Base-by-base conservation (phyloP, 495 filamentous ascomycete genomes). In the Thozetella sp. region DNA sequence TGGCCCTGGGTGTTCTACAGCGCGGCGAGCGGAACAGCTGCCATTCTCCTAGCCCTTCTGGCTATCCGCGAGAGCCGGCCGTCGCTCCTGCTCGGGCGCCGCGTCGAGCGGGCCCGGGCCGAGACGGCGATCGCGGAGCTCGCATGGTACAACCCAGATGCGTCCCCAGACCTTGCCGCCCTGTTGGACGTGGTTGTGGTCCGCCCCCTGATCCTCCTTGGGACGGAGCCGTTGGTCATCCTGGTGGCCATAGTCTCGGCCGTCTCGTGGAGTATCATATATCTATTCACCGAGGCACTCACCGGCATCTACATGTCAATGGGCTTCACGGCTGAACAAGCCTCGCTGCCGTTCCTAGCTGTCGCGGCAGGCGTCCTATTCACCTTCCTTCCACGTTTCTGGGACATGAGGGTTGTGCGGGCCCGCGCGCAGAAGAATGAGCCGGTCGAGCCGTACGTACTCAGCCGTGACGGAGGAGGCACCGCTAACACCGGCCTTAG, bases 211-310 rank as follows among this genome's bases (percentile, higher is more conserved):
- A 56, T 30, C 24, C 30, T 61, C 59, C 76, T 81, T n/a, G 57
- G 63, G 25, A 84, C 63, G 4, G 63, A 67, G 2, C 70, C 63
- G 51, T 83, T 78, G 24, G 71, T 73, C 26, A 80, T 67, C 15
- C 51, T 61, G 53, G 59, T 61, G 9, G 46, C 59, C 1, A 26
- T 26, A 13, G 53, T 61, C n/a, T 61, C 59, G 25, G 77, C 81
- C 15, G 61, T 78, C 12, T 75, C 75, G 23, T 79, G 76, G 60
- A 80, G 75, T 1, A 66, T 84, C n/a, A 76, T 85, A 30, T 86
- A 84, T 55, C 78, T 85, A 12, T 84, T 83, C 60, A 79, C 81
- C 1, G 79, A 84, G 65, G 76, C 79, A 6, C 61, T 83, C 0
- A 73, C 71, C 0, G 68, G 72, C 1, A 74, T 86, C 25, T 84